Evolutionary conservation across 169 alveolate species (phyloP).

Genomic region (Besnoitia besnoiti): DNA sequence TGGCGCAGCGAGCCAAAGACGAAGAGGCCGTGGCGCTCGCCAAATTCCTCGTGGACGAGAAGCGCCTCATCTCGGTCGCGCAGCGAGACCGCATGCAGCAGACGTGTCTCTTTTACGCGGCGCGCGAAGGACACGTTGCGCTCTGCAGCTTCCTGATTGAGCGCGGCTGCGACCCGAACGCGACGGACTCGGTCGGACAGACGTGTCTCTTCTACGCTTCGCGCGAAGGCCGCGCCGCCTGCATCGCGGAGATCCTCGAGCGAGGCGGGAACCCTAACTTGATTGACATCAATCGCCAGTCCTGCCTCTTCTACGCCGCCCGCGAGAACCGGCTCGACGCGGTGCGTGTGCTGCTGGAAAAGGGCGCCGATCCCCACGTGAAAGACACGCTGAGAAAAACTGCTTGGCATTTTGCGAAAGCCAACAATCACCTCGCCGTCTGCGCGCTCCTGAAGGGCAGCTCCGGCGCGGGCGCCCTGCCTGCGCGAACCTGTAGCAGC

Average conservation of each 20-base stretch:
- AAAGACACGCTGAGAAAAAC: conserved; percentile 90
- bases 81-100: conserved; percentile 88
- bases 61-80: conserved; percentile 80
- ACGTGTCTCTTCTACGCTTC: conserved; percentile 92
- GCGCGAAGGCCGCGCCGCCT: conserved; percentile 90
- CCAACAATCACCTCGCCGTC: conserved; percentile 87
- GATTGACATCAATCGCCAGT: conserved; percentile 87
- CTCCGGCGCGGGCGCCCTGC: neutral
- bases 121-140: conserved; percentile 91
- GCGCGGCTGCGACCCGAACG: conserved; percentile 90
- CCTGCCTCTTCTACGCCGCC: conserved; percentile 92
- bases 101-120: conserved; percentile 93
- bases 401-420: conserved; percentile 90
- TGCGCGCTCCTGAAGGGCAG: conserved; percentile 78
- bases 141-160: conserved; percentile 82
- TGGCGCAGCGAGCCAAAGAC: conserved; percentile 84
- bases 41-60: conserved; percentile 80
- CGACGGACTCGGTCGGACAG: conserved; percentile 89
- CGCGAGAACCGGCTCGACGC: conserved; percentile 90
- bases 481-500: neutral
- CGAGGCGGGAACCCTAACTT: conserved; percentile 84
- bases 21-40: conserved; percentile 87
- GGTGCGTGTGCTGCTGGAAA: conserved; percentile 85
- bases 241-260: conserved; percentile 80
- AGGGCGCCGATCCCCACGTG: conserved; percentile 84